Conservation (phyloP, 768 basidiomycete genomes). For the Leccinum truebloodii region DNA sequence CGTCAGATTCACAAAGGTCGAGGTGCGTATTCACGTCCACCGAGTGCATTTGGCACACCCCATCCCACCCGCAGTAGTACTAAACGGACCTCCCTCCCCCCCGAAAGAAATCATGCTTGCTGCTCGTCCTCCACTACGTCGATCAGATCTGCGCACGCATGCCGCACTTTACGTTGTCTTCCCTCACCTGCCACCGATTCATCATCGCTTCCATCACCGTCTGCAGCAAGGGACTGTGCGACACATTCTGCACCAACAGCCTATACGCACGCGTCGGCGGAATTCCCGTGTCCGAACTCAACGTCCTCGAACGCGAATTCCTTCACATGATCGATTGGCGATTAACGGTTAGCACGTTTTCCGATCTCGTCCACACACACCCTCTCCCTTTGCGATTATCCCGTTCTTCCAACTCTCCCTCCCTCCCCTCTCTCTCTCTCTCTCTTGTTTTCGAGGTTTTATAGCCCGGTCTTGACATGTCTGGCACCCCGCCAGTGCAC, state of each 20-base stretch:
- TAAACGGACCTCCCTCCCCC: conserved; percentile 2
- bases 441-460: conserved; percentile 1
- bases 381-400: no score
- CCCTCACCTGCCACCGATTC: conserved; percentile 97
- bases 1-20: conserved; percentile 92
- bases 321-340: conserved; percentile 91
- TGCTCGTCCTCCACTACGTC: conserved; percentile 87
- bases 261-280: conserved; percentile 97
- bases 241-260: conserved; percentile 92
- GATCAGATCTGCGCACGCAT: conserved; percentile 89
- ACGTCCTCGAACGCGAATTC: conserved; percentile 94
- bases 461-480: conserved; percentile 23
- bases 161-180: conserved; percentile 89
- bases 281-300: conserved; percentile 87
- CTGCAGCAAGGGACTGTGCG: conserved; percentile 92
- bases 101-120: conserved; percentile 69
- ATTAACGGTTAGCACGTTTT: conserved; percentile 72
- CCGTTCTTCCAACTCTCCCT: not conserved
- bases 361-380: conserved; percentile 11
- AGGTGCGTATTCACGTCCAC: conserved; percentile 51
- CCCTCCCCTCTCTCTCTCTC: not conserved
- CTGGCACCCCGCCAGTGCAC: conserved; percentile 61
- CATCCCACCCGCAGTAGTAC: not conserved
- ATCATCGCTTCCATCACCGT: conserved; percentile 92
- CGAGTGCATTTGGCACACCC: not conserved